Evolutionary conservation across 2,329 filamentous ascomycete species (phyloP).

Genomic region (Metarhizium rileyi): DNA sequence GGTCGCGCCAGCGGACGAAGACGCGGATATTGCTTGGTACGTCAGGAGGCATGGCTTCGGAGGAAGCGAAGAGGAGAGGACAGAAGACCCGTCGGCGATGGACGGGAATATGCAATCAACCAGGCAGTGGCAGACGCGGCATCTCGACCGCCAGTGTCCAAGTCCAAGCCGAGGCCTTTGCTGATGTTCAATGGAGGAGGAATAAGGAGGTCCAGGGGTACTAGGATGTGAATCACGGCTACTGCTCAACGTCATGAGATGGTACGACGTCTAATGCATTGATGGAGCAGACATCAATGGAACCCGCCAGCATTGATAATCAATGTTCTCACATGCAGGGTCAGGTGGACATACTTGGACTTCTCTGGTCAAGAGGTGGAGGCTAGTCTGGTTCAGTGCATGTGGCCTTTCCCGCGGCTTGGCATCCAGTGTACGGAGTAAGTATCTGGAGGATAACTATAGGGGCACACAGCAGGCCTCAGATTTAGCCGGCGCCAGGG

Average conservation of each 20-base stretch:
- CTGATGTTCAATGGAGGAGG: constrained; percentile 2
- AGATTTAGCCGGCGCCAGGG: too few species aligned
- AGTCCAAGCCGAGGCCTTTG: too few species aligned
- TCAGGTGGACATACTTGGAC: too few species aligned
- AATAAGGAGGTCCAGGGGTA: background rate
- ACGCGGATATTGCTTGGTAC: constrained; percentile 70
- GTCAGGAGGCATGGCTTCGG: constrained; percentile 36
- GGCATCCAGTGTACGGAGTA: too few species aligned
- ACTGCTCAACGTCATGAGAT: constrained; percentile 8
- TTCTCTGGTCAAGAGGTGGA: too few species aligned
- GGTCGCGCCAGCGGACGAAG: constrained; percentile 89
- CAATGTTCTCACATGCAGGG: too few species aligned
- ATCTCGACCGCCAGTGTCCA: constrained; percentile 17
- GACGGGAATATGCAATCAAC: constrained; percentile 17
- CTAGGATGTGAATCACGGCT: background rate
- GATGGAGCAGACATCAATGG: too few species aligned
- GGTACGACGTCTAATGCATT: background rate
- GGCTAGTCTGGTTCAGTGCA: too few species aligned
- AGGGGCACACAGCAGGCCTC: too few species aligned
- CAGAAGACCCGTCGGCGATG: constrained; percentile 19
- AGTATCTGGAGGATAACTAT: too few species aligned
- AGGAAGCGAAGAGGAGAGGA: constrained; percentile 12
- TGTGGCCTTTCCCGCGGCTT: too few species aligned
- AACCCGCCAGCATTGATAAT: too few species aligned
- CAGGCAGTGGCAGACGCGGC: constrained; percentile 18